Evolutionary conservation across 352 stramenopile genomes (phyloP), one percentile per base, ranked within the genome.

Genomic region (Peronospora farinosa): DNA sequence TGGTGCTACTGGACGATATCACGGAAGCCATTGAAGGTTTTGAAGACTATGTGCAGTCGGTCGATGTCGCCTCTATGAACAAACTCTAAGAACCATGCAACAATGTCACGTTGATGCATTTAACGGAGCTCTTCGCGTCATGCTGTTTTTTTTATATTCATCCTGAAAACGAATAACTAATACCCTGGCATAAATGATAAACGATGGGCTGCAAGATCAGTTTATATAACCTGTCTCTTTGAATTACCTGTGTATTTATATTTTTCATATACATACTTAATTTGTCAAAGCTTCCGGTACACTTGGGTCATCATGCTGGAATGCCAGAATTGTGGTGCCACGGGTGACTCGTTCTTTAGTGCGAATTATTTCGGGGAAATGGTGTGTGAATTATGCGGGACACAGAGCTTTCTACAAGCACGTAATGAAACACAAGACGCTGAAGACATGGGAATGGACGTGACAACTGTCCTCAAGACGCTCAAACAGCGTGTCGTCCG

Each of bases 21-120:
- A 88, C 78, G 38, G 84, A 95, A 8, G 60, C 66, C 40, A 95
- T 95, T 25, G 74, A 85, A 50, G 35, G 66, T 45, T 81, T 92
- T 56, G 84, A 93, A 58, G 83, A 92, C 57, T 75, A 86, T 33
- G 80, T 95, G 40, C 84, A 95, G 67, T 83, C 63, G 44, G 84
- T 95, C 25, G 80, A 93, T 42, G 58, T 95, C 2, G 74, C 77
- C n/a, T 87, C 78, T 40, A 93, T 95, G 82, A 91, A 90, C 75
- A 90, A 90, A 67, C 64, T 90, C 17, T 90, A 87, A n/a, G n/a
- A 86, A 21, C 19, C 19, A 21, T 21, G 58, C 12, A 27, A 44
- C n/a, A 44, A 27, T 44, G 25, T 25, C 1, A 42, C 37, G n/a
- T 37, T 37, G 31, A 37, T 16, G 28, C 28, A 5, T 27, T 2